Base-by-base conservation (phyloP, 371 early-diverging fungal species). In the Apophysomyces elegans region DNA sequence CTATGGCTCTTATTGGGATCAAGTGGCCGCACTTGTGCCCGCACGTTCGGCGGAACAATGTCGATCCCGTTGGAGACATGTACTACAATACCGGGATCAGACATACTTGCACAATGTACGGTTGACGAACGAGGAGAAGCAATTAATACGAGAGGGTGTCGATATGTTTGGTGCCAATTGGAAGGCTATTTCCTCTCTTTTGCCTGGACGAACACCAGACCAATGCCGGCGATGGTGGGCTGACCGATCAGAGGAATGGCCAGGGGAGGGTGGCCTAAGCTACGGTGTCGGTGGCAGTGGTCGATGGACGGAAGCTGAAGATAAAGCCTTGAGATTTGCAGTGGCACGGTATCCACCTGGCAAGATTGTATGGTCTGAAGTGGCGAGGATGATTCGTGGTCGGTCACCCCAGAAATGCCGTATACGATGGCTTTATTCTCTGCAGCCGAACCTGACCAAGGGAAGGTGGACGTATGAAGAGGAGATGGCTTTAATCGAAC, bases 91-190 rank as follows among this genome's bases (percentile, higher is more conserved):
- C 7, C 26, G 54, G 0, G 37, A 61, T 38, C n/a, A 38, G 9
- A 21, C 44, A 0, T 57, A 39, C 32, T 16, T 16, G 4, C 65
- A 56, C 14, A 46, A 62, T 4, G 46, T 54, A 4, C 64, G 65
- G 7, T 63, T 83, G 2, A 65, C 72, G 44, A 62, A 72, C 5
- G 32, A 64, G 11, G 84, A 83, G 56, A 71, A 73, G 14, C 56
- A 39, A 3, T 54, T 72, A 12, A 61, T 83, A 7, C 56, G 37
- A 16, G 73, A 80, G 67, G 84, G 81, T 1, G 72, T 79, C 1
- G 56, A 70, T 7, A 77, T 79, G 75, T 80, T 80, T 76, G 84
- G 81, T 1, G 45, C 58, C 12, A 61, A 80, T 39, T 83, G 81
- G 79, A 35, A 71, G 7, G 78, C 81, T 0, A 73, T 83, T 54